These are phyloP conservation scores for Saccharomyces hybrid DNA, from an alignment of 1,139 yeast species.

Conservation along the genomic window DNA sequence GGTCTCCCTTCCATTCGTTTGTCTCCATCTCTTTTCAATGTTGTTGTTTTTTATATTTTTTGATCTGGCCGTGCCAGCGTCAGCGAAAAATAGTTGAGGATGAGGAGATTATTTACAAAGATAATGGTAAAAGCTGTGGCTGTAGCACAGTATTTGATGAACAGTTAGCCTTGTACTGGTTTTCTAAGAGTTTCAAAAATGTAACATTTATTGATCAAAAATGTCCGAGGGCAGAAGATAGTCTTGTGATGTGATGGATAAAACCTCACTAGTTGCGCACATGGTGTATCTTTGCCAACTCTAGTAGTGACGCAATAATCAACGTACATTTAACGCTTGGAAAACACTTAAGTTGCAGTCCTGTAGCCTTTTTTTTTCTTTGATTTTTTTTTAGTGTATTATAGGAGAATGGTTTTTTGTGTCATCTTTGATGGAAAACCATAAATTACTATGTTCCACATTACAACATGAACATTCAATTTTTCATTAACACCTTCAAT, in stretches of 20 bases:
- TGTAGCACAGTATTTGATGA: too few species aligned
- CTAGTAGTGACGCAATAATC: too few species aligned
- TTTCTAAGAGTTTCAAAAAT: not conserved
- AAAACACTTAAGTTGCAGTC: too few species aligned
- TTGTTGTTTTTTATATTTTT: not conserved
- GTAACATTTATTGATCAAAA: too few species aligned
- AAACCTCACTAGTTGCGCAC: too few species aligned
- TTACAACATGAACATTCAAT: not conserved
- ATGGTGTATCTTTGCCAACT: too few species aligned
- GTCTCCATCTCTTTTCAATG: not conserved
- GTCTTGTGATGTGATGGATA: too few species aligned
- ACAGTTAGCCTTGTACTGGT: too few species aligned
- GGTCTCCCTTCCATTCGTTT: not conserved
- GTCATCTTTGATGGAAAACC: not conserved
- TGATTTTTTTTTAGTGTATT: not conserved
- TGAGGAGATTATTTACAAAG: not conserved
- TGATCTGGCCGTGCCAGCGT: not conserved
- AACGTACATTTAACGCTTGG: too few species aligned
- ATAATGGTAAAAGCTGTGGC: not conserved
- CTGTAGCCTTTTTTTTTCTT: not conserved
- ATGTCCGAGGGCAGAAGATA: too few species aligned
- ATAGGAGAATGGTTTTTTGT: not conserved
- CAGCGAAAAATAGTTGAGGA: not conserved
- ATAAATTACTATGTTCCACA: too few species aligned
- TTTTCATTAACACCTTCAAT: not conserved